These are phyloP conservation scores for Excoecaria cochinchinensis DNA, from an alignment of 345 rosid genomes.

Conservation along the genomic window DNA sequence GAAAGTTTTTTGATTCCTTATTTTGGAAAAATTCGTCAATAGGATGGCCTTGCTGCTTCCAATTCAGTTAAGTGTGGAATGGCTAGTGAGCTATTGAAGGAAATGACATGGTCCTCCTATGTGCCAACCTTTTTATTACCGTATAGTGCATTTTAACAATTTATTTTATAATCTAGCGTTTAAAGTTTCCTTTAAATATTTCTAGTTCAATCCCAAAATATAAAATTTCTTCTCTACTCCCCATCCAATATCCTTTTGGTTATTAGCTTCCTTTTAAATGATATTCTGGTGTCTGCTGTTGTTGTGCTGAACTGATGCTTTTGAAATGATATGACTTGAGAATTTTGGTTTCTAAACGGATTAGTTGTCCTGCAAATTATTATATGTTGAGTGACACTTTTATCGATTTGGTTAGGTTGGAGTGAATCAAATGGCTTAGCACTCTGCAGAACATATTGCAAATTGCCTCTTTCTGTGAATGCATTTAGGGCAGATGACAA, in stretches of 20 bases:
- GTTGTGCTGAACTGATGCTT: background rate
- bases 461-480: background rate
- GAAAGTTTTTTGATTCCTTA: background rate
- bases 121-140: background rate
- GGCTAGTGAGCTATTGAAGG: background rate
- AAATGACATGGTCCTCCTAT: too few species aligned
- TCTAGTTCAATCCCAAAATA: background rate
- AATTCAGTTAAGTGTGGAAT: background rate
- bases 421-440: background rate
- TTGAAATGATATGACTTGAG: background rate
- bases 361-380: background rate
- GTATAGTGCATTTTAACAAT: background rate
- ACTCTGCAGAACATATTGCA: background rate
- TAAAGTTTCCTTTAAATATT: background rate
- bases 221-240: background rate
- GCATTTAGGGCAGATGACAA: background rate
- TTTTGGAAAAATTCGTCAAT: background rate
- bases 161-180: too few species aligned
- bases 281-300: background rate
- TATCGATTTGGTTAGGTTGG: background rate
- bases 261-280: background rate
- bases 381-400: background rate
- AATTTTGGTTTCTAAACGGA: background rate
- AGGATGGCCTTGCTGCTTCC: too few species aligned
- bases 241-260: background rate